Conservation (phyloP, 805 yeast genomes). For the Saccharomycopsis selenospora region DNA sequence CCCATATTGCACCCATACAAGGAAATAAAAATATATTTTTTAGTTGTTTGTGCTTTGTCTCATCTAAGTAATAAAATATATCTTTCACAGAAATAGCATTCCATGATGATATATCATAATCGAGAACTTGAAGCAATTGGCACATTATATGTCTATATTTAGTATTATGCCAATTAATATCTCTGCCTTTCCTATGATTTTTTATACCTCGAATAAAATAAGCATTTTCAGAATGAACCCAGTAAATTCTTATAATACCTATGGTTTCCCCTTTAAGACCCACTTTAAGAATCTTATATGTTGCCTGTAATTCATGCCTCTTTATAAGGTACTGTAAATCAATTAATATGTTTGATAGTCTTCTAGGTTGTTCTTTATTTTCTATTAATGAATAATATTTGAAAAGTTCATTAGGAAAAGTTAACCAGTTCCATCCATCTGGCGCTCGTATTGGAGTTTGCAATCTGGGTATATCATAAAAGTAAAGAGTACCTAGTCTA, state of each 20-base stretch:
- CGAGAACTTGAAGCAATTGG: constrained; percentile 35
- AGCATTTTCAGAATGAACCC: constrained; percentile 38
- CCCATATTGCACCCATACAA: constrained; percentile 19
- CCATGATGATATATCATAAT: constrained; percentile 38
- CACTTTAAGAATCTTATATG: constrained; percentile 31
- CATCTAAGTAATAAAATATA: not conserved
- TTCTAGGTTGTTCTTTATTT: constrained; percentile 12
- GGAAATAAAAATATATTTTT: constrained; percentile 22
- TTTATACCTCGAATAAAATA: constrained; percentile 32
- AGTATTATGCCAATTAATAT: constrained; percentile 30
- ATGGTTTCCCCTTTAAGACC: constrained; percentile 19
- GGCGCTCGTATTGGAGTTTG: constrained; percentile 33
- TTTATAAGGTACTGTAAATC: constrained; percentile 39
- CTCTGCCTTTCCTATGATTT: constrained; percentile 29
- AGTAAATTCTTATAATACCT: constrained; percentile 38
- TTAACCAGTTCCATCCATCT: constrained; percentile 53
- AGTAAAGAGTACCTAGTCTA: constrained; percentile 44
- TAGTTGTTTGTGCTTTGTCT: not conserved
- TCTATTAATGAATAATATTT: constrained; percentile 14
- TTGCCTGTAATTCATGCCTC: constrained; percentile 37
- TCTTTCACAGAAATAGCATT: constrained; percentile 11
- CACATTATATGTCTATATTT: constrained; percentile 30
- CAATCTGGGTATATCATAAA: constrained; percentile 36
- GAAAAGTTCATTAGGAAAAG: constrained; percentile 31
- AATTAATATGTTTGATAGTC: constrained; percentile 25